A percentile compares a stretch with the other conserved stretches of the same genome.
phyloP scores from a whole-genome alignment of 805 yeast species.

The Debaryomyces maramus region DNA sequence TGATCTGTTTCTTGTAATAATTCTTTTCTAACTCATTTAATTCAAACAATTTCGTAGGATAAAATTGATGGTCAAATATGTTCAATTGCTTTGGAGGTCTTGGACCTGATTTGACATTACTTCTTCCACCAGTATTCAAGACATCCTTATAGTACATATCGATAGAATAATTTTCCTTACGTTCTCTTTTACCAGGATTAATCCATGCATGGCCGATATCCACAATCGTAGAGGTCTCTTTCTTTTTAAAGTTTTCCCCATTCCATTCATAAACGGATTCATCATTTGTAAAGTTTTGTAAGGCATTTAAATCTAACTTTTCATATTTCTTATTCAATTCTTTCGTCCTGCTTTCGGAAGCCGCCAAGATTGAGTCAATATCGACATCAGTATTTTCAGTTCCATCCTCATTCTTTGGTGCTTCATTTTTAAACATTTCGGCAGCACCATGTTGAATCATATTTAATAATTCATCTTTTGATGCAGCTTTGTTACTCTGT shows the following conservation, averaged over 20 bases:
- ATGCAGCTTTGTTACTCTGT: conserved; percentile 40
- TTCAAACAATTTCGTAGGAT: conserved; percentile 71
- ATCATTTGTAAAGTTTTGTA: conserved; percentile 72
- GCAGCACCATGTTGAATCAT: conserved; percentile 87
- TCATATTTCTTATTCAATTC: conserved; percentile 63
- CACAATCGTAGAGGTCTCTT: conserved; percentile 49
- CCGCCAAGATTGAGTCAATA: conserved; percentile 58
- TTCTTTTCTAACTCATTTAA: conserved; percentile 80
- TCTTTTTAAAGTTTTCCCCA: conserved; percentile 77
- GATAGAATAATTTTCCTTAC: conserved; percentile 81
- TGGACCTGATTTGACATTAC: conserved; percentile 56
- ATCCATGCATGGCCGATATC: conserved; percentile 67
- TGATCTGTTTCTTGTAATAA: conserved; percentile 67
- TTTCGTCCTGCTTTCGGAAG: conserved; percentile 63
- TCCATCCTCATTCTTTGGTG: conserved; percentile 24
- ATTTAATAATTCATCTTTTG: conserved; percentile 70
- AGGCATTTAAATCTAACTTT: conserved; percentile 69
- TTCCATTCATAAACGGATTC: conserved; percentile 82
- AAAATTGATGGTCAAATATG: conserved; percentile 89
- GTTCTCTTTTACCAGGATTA: conserved; percentile 80
- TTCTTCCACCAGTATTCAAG: conserved; percentile 67
- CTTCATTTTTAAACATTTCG: conserved; percentile 48
- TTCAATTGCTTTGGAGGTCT: conserved; percentile 82
- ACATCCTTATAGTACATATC: conserved; percentile 86
- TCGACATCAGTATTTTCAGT: conserved; percentile 52